Percentiles rank a stretch among this genome's conserved stretches.
These are phyloP conservation scores for Basidiobolus meristosporus DNA, from an alignment of 371 early-diverging fungal species.

Conservation along the genomic window DNA sequence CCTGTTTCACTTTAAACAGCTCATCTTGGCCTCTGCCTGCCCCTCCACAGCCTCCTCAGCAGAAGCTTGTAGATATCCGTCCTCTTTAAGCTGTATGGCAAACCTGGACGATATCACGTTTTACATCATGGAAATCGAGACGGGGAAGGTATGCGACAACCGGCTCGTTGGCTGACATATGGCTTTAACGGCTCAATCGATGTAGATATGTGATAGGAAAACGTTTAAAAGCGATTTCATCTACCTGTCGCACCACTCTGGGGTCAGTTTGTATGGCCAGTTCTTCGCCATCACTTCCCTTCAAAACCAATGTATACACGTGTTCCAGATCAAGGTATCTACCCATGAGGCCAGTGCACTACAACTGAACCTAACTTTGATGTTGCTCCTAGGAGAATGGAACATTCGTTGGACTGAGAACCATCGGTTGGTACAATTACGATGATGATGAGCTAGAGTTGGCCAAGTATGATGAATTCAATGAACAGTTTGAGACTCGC, in stretches of 20 bases:
- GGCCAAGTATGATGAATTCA: slow-evolving; percentile 14
- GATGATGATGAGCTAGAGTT: slow-evolving; percentile 31
- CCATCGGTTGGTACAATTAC: slow-evolving; percentile 31
- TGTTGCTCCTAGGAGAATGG: slow-evolving; percentile 17
- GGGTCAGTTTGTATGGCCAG: slow-evolving; percentile 29
- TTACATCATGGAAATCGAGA: slow-evolving; percentile 21
- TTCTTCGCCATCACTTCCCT: slow-evolving; percentile 30
- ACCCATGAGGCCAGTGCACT: background rate
- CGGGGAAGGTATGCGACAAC: slow-evolving; percentile 15
- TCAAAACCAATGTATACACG: slow-evolving; percentile 33
- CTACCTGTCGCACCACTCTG: slow-evolving; percentile 27
- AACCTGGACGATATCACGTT: slow-evolving; percentile 19
- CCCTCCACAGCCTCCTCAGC: slow-evolving; percentile 1
- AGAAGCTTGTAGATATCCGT: slow-evolving; percentile 15
- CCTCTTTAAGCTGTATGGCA: slow-evolving; percentile 16
- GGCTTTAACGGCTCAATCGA: no score
- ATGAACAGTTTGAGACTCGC: slow-evolving; percentile 12
- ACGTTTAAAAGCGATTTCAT: slow-evolving; percentile 19
- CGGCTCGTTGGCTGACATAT: no score
- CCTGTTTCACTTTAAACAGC: background rate
- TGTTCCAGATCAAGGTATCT: slow-evolving; percentile 28
- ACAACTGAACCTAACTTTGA: background rate
- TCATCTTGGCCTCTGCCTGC: slow-evolving; percentile 1
- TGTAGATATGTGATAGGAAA: background rate
- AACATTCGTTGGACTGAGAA: slow-evolving; percentile 18